Percentiles rank a stretch among this genome's conserved stretches.
Conservation (phyloP, 192 early-diverging fungal species). For the Mortierella hygrophila region DNA sequence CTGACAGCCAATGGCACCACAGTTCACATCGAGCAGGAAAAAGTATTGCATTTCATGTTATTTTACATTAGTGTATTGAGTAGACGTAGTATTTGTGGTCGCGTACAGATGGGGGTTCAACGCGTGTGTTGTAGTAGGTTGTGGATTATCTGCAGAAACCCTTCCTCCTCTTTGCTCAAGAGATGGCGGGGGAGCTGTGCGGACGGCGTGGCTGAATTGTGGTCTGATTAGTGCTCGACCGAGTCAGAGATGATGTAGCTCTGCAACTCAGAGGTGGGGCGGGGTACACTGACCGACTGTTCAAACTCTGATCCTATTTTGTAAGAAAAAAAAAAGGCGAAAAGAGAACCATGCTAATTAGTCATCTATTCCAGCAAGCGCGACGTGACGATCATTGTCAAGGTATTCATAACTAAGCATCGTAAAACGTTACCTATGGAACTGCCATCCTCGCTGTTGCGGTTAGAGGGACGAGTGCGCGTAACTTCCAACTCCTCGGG, state of each 20-base stretch:
- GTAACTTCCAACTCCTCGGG: constrained; percentile 28
- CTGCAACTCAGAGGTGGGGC: constrained; percentile 48
- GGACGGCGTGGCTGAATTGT: background rate
- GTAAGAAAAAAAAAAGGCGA: background rate
- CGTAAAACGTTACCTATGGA: background rate
- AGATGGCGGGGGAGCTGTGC: background rate
- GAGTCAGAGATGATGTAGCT: constrained; percentile 18
- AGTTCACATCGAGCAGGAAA: too few relatives aligned
- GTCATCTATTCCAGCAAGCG: too few relatives aligned
- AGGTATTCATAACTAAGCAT: background rate
- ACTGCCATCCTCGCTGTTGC: background rate
- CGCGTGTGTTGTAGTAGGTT: background rate
- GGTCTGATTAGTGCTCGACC: background rate
- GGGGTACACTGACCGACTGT: constrained; percentile 36
- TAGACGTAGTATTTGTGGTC: background rate
- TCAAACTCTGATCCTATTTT: constrained; percentile 25
- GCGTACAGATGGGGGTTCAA: background rate
- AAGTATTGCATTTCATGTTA: too few relatives aligned
- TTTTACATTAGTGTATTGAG: too few relatives aligned
- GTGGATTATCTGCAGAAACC: background rate
- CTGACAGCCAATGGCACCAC: too few relatives aligned
- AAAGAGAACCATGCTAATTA: background rate
- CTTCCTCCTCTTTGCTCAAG: background rate
- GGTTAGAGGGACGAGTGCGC: constrained; percentile 1
- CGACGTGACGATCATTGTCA: background rate